A percentile compares a stretch with the other conserved stretches of the same genome.
These are phyloP conservation scores for Hypoxylon rickii DNA, from an alignment of 495 filamentous ascomycete species.

Conservation along the genomic window DNA sequence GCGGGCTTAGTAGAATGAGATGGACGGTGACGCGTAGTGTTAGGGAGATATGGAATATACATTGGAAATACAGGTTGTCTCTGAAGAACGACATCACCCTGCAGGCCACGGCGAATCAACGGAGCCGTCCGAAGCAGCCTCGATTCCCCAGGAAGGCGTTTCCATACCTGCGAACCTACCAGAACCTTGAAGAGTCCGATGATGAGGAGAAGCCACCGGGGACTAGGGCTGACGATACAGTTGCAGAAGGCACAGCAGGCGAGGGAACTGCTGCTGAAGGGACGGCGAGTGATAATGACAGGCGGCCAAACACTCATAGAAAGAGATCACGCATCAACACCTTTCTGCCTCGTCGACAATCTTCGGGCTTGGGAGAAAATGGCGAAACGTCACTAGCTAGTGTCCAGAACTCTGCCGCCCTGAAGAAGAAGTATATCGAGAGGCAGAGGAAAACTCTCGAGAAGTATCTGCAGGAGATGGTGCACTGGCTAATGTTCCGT, in stretches of 20 bases:
- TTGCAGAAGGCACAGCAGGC: slow-evolving; percentile 53
- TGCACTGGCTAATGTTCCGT: slow-evolving; percentile 91
- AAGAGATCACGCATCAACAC: slow-evolving; percentile 69
- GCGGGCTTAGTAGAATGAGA: slow-evolving; percentile 92
- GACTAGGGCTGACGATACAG: slow-evolving; percentile 50
- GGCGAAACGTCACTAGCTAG: slow-evolving; percentile 33
- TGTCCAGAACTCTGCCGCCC: slow-evolving; percentile 35
- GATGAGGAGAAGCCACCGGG: slow-evolving; percentile 74
- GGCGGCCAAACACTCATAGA: slow-evolving; percentile 50
- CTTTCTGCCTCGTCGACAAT: slow-evolving; percentile 54
- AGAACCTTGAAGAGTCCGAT: slow-evolving; percentile 78
- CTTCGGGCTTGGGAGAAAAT: slow-evolving; percentile 42
- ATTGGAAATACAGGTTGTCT: slow-evolving; percentile 87
- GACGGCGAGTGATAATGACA: slow-evolving; percentile 48
- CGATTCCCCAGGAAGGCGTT: slow-evolving; percentile 90
- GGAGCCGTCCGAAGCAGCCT: slow-evolving; percentile 71
- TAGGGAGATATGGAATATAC: slow-evolving; percentile 89
- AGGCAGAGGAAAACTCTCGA: slow-evolving; percentile 86
- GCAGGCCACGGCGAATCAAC: slow-evolving; percentile 41
- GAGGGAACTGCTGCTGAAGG: slow-evolving; percentile 48
- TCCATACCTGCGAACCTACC: slow-evolving; percentile 82
- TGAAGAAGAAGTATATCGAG: slow-evolving; percentile 56
- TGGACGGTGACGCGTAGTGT: slow-evolving; percentile 91
- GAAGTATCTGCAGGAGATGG: slow-evolving; percentile 91
- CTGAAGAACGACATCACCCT: slow-evolving; percentile 79